Conservation (phyloP, 2,329 filamentous ascomycete genomes). For the Periconia macrospinosa region DNA sequence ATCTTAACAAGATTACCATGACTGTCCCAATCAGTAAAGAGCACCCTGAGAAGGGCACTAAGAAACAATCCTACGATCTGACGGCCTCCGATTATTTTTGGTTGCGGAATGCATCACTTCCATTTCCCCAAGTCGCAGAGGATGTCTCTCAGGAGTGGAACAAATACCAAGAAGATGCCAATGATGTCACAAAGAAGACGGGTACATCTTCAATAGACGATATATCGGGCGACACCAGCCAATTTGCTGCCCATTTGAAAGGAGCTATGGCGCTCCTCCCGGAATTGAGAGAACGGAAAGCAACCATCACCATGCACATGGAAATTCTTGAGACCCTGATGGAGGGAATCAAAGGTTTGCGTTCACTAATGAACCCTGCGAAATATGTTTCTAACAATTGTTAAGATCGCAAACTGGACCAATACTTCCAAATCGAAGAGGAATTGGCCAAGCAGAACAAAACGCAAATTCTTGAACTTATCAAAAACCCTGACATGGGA, state of each 20-base stretch:
- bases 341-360: conserved; percentile 72
- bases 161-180: conserved; percentile 93
- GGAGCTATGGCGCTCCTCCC: conserved; percentile 91
- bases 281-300: conserved; percentile 88
- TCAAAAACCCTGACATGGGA: conserved; percentile 81
- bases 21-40: conserved; percentile 79
- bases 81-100: conserved; percentile 94
- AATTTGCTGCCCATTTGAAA: conserved; percentile 92
- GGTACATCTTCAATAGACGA: conserved; percentile 92
- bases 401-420: conserved; percentile 75
- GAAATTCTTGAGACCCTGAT: conserved; percentile 83
- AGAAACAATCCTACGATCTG: conserved; percentile 88
- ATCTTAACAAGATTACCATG: conserved; percentile 91
- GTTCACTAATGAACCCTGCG: neutral
- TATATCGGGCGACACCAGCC: conserved; percentile 82
- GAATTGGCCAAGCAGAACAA: conserved; percentile 90
- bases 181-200: conserved; percentile 92
- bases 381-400: neutral
- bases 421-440: conserved; percentile 94
- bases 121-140: conserved; percentile 94
- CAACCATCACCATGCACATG: conserved; percentile 87
- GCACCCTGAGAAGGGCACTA: conserved; percentile 72
- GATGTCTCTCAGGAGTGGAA: conserved; percentile 93
- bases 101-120: conserved; percentile 85
- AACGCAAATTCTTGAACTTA: conserved; percentile 81